A percentile compares a stretch with the other conserved stretches of the same genome.
Evolutionary conservation across 345 rosid species (phyloP).

Genomic region (Brassica nigra): DNA sequence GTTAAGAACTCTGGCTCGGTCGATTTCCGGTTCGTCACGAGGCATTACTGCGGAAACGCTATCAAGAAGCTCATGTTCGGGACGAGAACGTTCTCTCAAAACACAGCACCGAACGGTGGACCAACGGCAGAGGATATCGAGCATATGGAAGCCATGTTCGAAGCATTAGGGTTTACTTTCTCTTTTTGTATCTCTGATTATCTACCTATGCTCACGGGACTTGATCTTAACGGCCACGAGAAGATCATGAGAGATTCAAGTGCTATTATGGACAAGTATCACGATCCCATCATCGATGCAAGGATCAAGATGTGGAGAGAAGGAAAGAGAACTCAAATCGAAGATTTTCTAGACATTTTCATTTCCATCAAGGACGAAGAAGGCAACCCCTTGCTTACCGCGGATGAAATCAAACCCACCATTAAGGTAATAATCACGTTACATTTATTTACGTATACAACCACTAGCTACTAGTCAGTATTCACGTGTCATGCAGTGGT

Average conservation of each 20-base stretch:
- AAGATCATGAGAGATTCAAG: constrained; percentile 40
- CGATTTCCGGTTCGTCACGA: constrained; percentile 41
- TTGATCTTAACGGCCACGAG: constrained; percentile 51
- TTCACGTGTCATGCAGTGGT: neutral
- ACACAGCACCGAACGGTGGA: constrained; percentile 40
- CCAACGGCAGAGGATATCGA: constrained; percentile 50
- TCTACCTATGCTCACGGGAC: constrained; percentile 46
- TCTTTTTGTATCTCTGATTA: constrained; percentile 57
- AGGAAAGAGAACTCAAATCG: constrained; percentile 39
- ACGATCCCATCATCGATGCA: constrained; percentile 39
- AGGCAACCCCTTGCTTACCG: constrained; percentile 44
- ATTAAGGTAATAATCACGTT: constrained; percentile 36
- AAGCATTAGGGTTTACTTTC: constrained; percentile 32
- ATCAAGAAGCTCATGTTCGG: constrained; percentile 46
- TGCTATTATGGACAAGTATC: constrained; percentile 42
- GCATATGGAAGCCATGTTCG: constrained; percentile 53
- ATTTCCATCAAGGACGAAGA: constrained; percentile 40
- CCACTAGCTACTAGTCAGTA: neutral
- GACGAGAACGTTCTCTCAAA: constrained; percentile 38
- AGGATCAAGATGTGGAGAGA: constrained; percentile 46
- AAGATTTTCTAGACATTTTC: constrained; percentile 46
- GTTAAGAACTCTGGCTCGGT: constrained; percentile 37
- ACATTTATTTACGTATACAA: neutral
- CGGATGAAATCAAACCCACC: constrained; percentile 45
- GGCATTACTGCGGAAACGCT: constrained; percentile 47